Evolutionary conservation across 2,329 filamentous ascomycete genomes (phyloP), one percentile per base, ranked within the genome.

Genomic region (Samsoniella hepiali): DNA sequence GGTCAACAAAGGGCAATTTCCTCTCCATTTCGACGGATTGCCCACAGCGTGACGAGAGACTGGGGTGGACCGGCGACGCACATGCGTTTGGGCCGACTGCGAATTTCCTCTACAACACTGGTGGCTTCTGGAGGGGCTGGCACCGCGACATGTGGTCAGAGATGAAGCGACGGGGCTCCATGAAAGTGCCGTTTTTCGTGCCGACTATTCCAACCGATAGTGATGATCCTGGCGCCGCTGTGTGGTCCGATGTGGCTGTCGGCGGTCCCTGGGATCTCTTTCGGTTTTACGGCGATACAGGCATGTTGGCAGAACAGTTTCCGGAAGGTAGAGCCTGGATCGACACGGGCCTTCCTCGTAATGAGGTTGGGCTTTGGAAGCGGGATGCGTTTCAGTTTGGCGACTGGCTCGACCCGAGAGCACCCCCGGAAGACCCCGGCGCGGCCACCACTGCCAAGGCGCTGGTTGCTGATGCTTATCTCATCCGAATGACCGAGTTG

Each of bases 1-100:
- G 84, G 84, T 79, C 78, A 5, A 85, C 86, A 79, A 77, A 78
- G 34, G 83, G 83, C 0, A 88, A 87, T 66, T 87, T 88, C 67
- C 67, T 87, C 3, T 79, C 77, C 0, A 71, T 87, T 0, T 84
- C 84, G 0, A 87, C 84, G 0, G 85, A 88, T 67, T 85, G 82
- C 66, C 83, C 83, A 0, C 82, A 85, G 65, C 75, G 82, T 1
- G 82, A 86, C 60, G 82, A 85, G 70, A 76, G 82, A 0, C 70
- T 85, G 6, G 80, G 81, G 27, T 83, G 84, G 84, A 82, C 79
- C 0, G 80, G 84, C 17, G 80, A 84, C 65, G 73, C 77, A 8
- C 79, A 80, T 44, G 76, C 78, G 1, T 86, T 86, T 64, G 73
- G 75, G 0, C 79, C 81, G 0, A 80, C 82, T 0, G 78, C 82